Percentiles rank a stretch among this genome's conserved stretches.
Conservation (phyloP, 345 rosid genomes). For the Kernera saxatilis region DNA sequence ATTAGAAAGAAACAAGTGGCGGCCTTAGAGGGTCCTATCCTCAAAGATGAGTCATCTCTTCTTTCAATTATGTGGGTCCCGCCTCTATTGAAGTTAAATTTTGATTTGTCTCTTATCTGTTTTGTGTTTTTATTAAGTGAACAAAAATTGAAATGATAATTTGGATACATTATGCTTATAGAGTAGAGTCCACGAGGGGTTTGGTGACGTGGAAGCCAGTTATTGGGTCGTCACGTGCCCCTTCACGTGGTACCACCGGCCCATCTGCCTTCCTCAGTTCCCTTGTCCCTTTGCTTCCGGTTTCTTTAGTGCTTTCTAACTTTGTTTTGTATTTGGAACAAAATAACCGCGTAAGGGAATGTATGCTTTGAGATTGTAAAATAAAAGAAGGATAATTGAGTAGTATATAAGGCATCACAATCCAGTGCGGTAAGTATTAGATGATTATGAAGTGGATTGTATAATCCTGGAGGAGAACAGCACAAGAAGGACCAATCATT, state of each 20-base stretch:
- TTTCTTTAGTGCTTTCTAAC: not conserved
- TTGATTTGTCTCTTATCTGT: not conserved
- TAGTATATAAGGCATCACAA: too few species aligned
- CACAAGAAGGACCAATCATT: too few species aligned
- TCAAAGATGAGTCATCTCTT: constrained; percentile 18
- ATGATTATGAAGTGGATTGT: too few species aligned
- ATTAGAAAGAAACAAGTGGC: constrained; percentile 6
- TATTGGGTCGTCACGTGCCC: constrained; percentile 6
- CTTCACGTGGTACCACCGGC: constrained; percentile 2
- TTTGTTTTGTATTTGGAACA: too few species aligned
- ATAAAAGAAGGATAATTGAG: too few species aligned
- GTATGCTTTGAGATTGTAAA: too few species aligned
- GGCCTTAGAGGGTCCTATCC: constrained; percentile 12
- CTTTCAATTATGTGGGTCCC: constrained; percentile 6
- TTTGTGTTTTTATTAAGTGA: not conserved
- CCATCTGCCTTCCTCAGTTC: not conserved
- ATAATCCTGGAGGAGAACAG: too few species aligned
- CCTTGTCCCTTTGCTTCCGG: constrained; percentile 15
- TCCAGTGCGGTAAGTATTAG: too few species aligned
- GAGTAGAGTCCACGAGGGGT: constrained; percentile 5
- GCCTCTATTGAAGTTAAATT: not conserved
- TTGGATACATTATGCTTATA: not conserved
- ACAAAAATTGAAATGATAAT: not conserved
- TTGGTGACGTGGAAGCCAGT: not conserved
- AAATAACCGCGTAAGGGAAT: too few species aligned